Conservation (phyloP, 2,329 filamentous ascomycete species). For the Allantophomopsis cytisporea region DNA sequence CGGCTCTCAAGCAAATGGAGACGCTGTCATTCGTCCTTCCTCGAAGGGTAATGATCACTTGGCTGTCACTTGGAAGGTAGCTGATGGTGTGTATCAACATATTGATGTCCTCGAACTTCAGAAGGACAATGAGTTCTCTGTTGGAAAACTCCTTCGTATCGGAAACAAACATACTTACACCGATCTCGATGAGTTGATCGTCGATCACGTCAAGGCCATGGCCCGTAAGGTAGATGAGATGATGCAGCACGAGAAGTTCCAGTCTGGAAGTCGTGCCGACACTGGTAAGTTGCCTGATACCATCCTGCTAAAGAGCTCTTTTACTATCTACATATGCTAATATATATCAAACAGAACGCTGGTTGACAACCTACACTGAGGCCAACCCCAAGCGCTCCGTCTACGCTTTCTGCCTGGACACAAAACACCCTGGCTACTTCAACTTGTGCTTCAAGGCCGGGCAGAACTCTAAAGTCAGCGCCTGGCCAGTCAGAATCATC, state of each 20-base stretch:
- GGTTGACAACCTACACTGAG: conserved; percentile 90
- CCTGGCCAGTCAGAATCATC: conserved; percentile 80
- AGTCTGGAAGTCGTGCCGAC: conserved; percentile 64
- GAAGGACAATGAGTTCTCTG: conserved; percentile 93
- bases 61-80: conserved; percentile 95
- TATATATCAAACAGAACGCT: conserved; percentile 52
- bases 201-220: conserved; percentile 96
- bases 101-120: conserved; percentile 94
- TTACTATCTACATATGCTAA: neutral
- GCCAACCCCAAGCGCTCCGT: conserved; percentile 89
- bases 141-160: conserved; percentile 75
- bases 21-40: conserved; percentile 89
- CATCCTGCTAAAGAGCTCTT: conserved; percentile 5
- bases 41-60: conserved; percentile 93
- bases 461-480: conserved; percentile 55
- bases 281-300: conserved; percentile 52
- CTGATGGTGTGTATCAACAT: conserved; percentile 92
- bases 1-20: conserved; percentile 71
- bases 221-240: conserved; percentile 94
- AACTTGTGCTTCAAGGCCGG: conserved; percentile 93
- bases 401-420: conserved; percentile 92
- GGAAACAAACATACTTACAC: conserved; percentile 83
- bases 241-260: conserved; percentile 89
- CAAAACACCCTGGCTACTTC: conserved; percentile 88
- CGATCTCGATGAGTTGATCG: conserved; percentile 94